These are phyloP conservation scores for Irpex sp. DNA, from an alignment of 1,284 basidiomycete genomes.

Conservation along the genomic window DNA sequence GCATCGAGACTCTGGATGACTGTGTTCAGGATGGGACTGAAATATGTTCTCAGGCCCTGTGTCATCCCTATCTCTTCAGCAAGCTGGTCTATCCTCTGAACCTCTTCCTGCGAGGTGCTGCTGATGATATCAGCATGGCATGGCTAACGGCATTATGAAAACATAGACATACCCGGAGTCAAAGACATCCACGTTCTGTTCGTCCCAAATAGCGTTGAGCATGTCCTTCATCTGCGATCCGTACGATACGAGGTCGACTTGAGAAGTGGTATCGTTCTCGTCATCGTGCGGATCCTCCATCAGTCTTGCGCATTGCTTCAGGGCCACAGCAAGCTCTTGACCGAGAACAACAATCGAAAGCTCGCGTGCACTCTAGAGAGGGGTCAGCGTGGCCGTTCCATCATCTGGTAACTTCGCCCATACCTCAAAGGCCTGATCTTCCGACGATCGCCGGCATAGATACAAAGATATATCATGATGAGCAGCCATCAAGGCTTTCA, in stretches of 20 bases:
- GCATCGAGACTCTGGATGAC: constrained; percentile 76
- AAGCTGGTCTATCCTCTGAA: constrained; percentile 55
- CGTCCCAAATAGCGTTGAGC: constrained; percentile 64
- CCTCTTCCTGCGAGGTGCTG: constrained; percentile 61
- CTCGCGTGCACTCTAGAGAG: constrained; percentile 65
- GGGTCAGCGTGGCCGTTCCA: neutral
- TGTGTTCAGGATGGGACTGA: constrained; percentile 74
- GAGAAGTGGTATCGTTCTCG: constrained; percentile 20
- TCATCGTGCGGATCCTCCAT: constrained; percentile 32
- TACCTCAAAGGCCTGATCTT: constrained; percentile 77
- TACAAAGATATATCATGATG: constrained; percentile 63
- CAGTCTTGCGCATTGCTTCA: constrained; percentile 48
- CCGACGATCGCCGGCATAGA: constrained; percentile 59
- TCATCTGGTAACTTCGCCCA: constrained; percentile 14
- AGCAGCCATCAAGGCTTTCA: constrained; percentile 52
- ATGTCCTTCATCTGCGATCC: constrained; percentile 53
- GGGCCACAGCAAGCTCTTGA: constrained; percentile 61
- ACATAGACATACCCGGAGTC: constrained; percentile 52
- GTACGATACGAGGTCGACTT: constrained; percentile 37
- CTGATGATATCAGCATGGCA: constrained; percentile 1
- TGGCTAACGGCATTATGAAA: constrained; percentile 2
- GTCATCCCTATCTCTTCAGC: constrained; percentile 73
- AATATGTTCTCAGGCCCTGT: constrained; percentile 69
- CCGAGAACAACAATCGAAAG: constrained; percentile 68
- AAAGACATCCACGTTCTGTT: constrained; percentile 61